Conservation (phyloP, 257 asterid genomes). For the Ilex asprella region DNA sequence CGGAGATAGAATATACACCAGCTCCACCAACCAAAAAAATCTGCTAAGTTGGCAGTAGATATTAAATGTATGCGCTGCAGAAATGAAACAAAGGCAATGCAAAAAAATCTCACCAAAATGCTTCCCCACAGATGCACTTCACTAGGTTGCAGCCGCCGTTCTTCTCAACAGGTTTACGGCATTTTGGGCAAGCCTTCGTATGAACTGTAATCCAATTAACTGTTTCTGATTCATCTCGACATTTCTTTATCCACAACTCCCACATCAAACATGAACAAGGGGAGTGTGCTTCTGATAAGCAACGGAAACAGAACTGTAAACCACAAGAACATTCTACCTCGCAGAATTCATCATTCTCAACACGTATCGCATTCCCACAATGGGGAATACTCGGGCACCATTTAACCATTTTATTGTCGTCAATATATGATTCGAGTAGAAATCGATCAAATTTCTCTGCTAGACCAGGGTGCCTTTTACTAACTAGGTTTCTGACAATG, state of each 20-base stretch:
- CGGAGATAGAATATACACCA: no score
- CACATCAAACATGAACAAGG: constrained; percentile 98
- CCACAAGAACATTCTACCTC: constrained; percentile 98
- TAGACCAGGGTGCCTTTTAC: constrained; percentile 56
- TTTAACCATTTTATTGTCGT: constrained; percentile 94
- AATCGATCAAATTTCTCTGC: constrained; percentile 89
- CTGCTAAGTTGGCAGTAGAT: no score
- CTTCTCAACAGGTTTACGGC: constrained; percentile 95
- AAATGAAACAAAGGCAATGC: neutral
- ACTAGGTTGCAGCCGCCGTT: constrained; percentile 96
- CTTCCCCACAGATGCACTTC: constrained; percentile 91
- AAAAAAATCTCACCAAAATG: constrained; percentile 63
- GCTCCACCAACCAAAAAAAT: no score
- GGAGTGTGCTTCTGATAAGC: constrained; percentile 88
- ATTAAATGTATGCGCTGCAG: neutral
- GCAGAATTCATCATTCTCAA: constrained; percentile 71
- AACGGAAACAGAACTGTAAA: constrained; percentile 86
- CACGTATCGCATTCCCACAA: constrained; percentile 95
- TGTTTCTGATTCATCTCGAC: constrained; percentile 94
- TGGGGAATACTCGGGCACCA: constrained; percentile 99
- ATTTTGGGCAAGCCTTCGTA: constrained; percentile 94
- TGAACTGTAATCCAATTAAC: constrained; percentile 89
- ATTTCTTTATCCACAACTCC: constrained; percentile 92
- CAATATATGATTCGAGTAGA: constrained; percentile 94
- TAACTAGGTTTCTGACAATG: constrained; percentile 54